phyloP scores from a whole-genome alignment of 2,329 filamentous ascomycete genomes.

The Zalaria sp. region DNA sequence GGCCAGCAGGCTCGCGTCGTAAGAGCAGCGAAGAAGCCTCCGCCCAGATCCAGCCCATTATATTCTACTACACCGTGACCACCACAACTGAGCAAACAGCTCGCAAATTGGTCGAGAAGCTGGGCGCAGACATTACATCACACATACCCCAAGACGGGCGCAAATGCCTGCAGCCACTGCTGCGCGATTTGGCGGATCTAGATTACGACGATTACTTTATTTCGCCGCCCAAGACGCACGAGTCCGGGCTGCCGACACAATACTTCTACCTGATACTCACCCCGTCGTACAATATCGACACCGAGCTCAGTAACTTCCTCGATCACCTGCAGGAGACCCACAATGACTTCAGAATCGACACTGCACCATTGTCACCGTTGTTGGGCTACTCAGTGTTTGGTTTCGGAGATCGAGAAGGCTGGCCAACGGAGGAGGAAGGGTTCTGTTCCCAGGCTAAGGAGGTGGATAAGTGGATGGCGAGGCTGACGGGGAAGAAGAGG shows the following conservation, averaged over 20 bases:
- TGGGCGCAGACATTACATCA: constrained; percentile 28
- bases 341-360: constrained; percentile 93
- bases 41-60: constrained; percentile 46
- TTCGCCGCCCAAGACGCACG: constrained; percentile 46
- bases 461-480: constrained; percentile 94
- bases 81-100: constrained; percentile 67
- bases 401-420: constrained; percentile 79
- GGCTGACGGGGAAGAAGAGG: constrained; percentile 70
- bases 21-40: constrained; percentile 3
- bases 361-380: constrained; percentile 60
- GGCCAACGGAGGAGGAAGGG: constrained; percentile 79
- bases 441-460: constrained; percentile 89
- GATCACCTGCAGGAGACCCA: constrained; percentile 84
- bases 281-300: constrained; percentile 92
- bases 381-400: constrained; percentile 90
- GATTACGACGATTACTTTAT: constrained; percentile 93
- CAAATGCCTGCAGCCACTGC: constrained; percentile 40
- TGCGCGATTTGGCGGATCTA: constrained; percentile 68
- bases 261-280: constrained; percentile 75
- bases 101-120: constrained; percentile 42
- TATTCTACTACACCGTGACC: constrained; percentile 86
- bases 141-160: constrained; percentile 3
- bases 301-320: constrained; percentile 74
- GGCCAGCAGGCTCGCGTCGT: not conserved
- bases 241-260: not conserved